Evolutionary conservation across 805 yeast species (phyloP).

Genomic region (Candida nitratophila): DNA sequence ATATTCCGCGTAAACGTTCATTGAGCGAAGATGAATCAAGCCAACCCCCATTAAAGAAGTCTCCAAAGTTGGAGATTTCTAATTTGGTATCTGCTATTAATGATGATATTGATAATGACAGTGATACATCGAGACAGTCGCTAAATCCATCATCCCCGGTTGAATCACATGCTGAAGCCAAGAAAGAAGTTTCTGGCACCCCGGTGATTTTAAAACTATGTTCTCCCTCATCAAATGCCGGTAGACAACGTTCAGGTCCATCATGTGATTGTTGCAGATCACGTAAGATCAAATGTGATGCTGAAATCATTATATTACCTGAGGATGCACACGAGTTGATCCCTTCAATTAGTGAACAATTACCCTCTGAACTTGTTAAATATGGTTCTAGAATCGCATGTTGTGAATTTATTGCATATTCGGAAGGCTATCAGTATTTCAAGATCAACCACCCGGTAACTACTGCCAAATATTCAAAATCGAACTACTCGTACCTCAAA

Average conservation of each 20-base stretch:
- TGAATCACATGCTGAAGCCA: not conserved
- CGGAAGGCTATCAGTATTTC: slow-evolving; percentile 4
- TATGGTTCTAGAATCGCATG: slow-evolving; percentile 21
- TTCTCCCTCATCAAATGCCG: slow-evolving; percentile 23
- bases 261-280: slow-evolving; percentile 66
- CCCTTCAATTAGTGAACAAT: not conserved
- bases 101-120: not conserved
- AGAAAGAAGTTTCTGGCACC: slow-evolving; percentile 4
- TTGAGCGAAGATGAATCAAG: not conserved
- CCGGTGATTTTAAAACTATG: slow-evolving; percentile 21
- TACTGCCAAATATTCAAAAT: not conserved
- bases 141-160: not conserved
- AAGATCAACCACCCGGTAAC: not conserved
- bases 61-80: slow-evolving; percentile 16
- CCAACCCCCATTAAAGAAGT: slow-evolving; percentile 4
- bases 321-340: slow-evolving; percentile 5
- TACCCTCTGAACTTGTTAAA: not conserved
- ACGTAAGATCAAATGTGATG: slow-evolving; percentile 69
- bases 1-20: not conserved
- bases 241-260: slow-evolving; percentile 65
- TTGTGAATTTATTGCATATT: slow-evolving; percentile 20
- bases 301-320: slow-evolving; percentile 38
- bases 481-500: slow-evolving; percentile 27
- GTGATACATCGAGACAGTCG: no score
- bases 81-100: slow-evolving; percentile 7